Conservation (phyloP, 345 rosid genomes). For the Cardamine resedifolia region DNA sequence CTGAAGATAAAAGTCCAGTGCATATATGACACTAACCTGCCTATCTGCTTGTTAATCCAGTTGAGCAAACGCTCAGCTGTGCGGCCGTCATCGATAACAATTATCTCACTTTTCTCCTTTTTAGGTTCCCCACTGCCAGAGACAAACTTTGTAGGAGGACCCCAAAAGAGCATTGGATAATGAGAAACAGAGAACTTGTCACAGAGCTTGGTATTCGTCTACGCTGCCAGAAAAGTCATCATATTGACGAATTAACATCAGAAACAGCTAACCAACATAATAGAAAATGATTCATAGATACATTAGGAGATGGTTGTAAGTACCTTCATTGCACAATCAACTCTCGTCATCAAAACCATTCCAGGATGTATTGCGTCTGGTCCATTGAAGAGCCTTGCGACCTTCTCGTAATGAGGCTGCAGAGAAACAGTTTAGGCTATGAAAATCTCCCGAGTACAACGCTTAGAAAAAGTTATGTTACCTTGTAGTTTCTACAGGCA, state of each 20-base stretch:
- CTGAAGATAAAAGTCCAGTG: background rate
- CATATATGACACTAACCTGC: conserved; percentile 56
- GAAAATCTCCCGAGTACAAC: conserved; percentile 12
- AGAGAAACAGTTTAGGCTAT: conserved; percentile 34
- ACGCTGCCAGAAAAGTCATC: conserved; percentile 66
- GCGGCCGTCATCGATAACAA: conserved; percentile 62
- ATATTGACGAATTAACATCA: conserved; percentile 25
- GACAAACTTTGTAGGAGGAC: conserved; percentile 65
- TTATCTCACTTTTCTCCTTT: conserved; percentile 56
- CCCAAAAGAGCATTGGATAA: conserved; percentile 97
- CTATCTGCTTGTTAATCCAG: conserved; percentile 88
- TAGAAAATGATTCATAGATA: background rate
- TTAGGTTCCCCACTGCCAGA: conserved; percentile 60
- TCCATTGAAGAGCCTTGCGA: conserved; percentile 94
- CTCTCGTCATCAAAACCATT: conserved; percentile 77
- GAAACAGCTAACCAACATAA: conserved; percentile 7
- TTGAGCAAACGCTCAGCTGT: conserved; percentile 84
- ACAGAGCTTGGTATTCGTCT: conserved; percentile 87
- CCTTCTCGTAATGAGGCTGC: conserved; percentile 95
- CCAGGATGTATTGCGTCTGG: conserved; percentile 96
- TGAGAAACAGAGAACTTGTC: conserved; percentile 76
- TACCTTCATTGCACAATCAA: conserved; percentile 94
- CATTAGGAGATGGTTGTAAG: background rate
- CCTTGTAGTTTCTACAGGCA: conserved; percentile 99
- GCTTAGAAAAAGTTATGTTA: conserved; percentile 31